phyloP scores from a whole-genome alignment of 805 yeast species.

The Wickerhamomyces xylosicus region DNA sequence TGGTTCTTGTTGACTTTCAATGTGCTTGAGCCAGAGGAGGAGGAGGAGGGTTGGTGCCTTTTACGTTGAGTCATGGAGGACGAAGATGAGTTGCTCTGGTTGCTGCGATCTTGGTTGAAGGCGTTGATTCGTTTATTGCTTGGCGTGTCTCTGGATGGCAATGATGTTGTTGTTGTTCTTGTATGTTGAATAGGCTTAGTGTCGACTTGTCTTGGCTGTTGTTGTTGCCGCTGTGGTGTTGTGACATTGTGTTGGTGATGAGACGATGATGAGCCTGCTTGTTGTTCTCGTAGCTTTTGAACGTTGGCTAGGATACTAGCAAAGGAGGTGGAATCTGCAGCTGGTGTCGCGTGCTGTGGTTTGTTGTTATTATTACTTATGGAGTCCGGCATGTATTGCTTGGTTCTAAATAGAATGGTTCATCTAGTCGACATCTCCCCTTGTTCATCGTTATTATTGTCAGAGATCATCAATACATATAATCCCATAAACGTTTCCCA shows the following conservation, averaged over 20 bases:
- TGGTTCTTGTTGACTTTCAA: conserved; percentile 56
- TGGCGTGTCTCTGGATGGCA: conserved; percentile 3
- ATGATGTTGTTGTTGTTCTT: conserved; percentile 1
- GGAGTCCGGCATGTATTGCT: no score
- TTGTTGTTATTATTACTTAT: neutral
- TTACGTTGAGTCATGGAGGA: no score
- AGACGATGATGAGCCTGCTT: conserved; percentile 8
- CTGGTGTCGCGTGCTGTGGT: neutral
- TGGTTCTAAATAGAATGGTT: neutral
- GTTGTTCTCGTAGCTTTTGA: conserved; percentile 31
- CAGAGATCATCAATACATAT: no score
- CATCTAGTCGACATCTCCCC: no score
- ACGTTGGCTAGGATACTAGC: conserved; percentile 67
- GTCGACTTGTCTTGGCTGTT: conserved; percentile 1
- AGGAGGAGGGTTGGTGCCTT: conserved; percentile 1
- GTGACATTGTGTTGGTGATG: conserved; percentile 1
- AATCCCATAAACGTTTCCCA: no score
- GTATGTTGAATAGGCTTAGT: neutral
- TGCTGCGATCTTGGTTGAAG: conserved; percentile 13
- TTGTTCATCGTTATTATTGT: no score
- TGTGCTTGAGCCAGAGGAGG: conserved; percentile 13
- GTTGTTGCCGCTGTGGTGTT: no score
- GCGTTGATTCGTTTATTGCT: conserved; percentile 17
- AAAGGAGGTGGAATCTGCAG: conserved; percentile 49
- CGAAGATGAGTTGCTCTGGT: no score